phyloP scores from a whole-genome alignment of 108 stramenopile genomes.

The Pseudonitzschia delicatissima region DNA sequence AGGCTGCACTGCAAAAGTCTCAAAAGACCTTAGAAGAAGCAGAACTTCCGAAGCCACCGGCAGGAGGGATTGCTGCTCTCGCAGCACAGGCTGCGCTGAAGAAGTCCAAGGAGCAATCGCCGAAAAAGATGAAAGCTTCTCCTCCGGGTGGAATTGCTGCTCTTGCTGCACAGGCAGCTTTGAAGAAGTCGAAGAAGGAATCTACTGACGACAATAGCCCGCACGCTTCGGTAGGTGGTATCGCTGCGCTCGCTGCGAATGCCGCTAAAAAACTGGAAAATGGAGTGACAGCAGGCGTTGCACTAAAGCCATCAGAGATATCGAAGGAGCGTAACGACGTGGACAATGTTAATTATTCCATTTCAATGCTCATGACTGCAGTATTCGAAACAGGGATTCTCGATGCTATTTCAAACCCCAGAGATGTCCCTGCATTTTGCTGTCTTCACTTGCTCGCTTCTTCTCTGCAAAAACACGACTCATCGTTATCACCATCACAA shows the following conservation, averaged over 20 bases:
- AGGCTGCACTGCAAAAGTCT: slow-evolving; percentile 4
- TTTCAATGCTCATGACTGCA: background rate
- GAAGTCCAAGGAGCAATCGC: background rate
- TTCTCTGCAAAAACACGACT: background rate
- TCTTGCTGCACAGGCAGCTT: slow-evolving; percentile 4
- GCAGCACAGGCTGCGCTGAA: slow-evolving; percentile 9
- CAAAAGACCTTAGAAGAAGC: background rate
- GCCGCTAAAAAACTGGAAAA: too few relatives aligned
- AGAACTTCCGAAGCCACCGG: background rate
- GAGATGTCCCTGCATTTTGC: slow-evolving; percentile 35
- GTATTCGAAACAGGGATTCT: slow-evolving; percentile 8
- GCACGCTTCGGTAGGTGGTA: background rate
- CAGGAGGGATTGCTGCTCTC: background rate
- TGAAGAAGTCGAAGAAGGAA: background rate
- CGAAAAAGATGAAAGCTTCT: background rate
- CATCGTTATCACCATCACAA: background rate
- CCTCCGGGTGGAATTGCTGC: slow-evolving; percentile 9
- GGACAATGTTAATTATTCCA: background rate
- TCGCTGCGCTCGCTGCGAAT: slow-evolving; percentile 15
- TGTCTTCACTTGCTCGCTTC: slow-evolving; percentile 30
- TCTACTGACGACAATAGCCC: background rate
- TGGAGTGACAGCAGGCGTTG: too few relatives aligned
- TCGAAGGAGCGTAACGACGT: too few relatives aligned
- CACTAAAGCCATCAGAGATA: too few relatives aligned
- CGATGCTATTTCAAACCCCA: slow-evolving; percentile 20